Evolutionary conservation across 2,329 filamentous ascomycete species (phyloP).

Genomic region (Gaeumannomyces sp.): DNA sequence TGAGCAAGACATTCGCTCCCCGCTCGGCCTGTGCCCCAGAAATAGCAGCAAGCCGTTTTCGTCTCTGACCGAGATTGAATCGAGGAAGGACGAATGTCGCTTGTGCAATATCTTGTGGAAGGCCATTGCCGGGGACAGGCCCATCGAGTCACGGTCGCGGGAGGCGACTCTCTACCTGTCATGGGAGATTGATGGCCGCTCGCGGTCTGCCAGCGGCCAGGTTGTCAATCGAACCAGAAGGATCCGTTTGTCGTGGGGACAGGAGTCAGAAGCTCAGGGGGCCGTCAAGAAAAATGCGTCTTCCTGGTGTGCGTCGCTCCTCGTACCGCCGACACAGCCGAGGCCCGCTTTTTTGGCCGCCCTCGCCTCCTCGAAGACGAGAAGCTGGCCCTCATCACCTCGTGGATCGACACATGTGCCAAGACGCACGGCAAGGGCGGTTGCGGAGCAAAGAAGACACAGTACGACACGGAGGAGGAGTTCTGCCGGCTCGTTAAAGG

Average conservation of each 20-base stretch:
- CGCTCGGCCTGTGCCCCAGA: not conserved
- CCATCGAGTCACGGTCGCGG: not conserved
- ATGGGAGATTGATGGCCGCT: constrained; percentile 1
- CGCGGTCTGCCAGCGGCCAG: not conserved
- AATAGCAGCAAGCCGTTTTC: not conserved
- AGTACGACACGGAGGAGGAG: not conserved
- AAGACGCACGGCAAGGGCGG: not conserved
- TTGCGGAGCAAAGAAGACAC: too few species aligned
- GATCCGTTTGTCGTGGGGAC: not conserved
- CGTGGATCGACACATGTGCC: constrained; percentile 9
- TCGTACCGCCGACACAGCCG: not conserved
- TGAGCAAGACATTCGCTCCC: not conserved
- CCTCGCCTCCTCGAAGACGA: not conserved
- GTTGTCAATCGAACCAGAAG: not conserved
- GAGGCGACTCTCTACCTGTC: not conserved
- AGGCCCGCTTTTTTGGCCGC: not conserved
- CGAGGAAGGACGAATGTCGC: not conserved
- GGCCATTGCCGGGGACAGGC: not conserved
- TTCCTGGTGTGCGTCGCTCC: not conserved
- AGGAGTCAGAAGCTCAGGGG: not conserved
- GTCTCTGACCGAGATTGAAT: not conserved
- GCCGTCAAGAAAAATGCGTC: not conserved
- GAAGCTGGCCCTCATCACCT: constrained; percentile 6
- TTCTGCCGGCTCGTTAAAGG: constrained; percentile 5
- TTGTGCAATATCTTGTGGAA: not conserved